These are phyloP conservation scores for Furculomyces boomerangus DNA, from an alignment of 371 early-diverging fungal genomes.

Conservation along the genomic window DNA sequence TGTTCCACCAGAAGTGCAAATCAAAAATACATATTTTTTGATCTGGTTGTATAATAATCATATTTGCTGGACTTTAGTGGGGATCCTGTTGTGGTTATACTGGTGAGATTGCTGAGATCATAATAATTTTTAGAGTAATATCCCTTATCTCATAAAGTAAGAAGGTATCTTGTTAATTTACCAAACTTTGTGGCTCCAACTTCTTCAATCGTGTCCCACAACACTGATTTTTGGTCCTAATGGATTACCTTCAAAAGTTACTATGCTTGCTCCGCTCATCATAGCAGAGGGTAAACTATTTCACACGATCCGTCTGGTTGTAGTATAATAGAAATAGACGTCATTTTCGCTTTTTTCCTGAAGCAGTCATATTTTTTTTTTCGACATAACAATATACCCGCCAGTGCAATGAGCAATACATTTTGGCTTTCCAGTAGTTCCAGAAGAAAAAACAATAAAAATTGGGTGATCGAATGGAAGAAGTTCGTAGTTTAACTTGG, in stretches of 20 bases:
- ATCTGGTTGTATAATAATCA: conserved; percentile 69
- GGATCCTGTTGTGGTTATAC: conserved; percentile 84
- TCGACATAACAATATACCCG: conserved; percentile 73
- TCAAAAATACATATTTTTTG: conserved; percentile 61
- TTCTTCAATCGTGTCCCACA: conserved; percentile 65
- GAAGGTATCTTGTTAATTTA: conserved; percentile 87
- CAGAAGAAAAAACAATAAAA: conserved; percentile 89
- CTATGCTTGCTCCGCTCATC: conserved; percentile 58
- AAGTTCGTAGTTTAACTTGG: conserved; percentile 47
- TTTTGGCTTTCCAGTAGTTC: conserved; percentile 95
- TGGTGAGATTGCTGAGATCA: conserved; percentile 38
- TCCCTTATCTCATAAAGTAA: conserved; percentile 61
- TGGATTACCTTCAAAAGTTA: conserved; percentile 87
- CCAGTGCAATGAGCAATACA: conserved; percentile 94
- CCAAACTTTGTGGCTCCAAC: conserved; percentile 75
- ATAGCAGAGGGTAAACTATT: conserved; percentile 80
- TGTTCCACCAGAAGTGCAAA: conserved; percentile 91
- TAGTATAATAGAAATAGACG: conserved; percentile 82
- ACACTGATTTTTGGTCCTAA: conserved; percentile 61
- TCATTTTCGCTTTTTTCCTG: conserved; percentile 54
- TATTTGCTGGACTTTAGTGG: conserved; percentile 79
- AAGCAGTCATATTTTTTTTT: conserved; percentile 83
- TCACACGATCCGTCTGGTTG: conserved; percentile 99
- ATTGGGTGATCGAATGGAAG: conserved; percentile 86
- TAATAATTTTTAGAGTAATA: conserved; percentile 37